phyloP scores from a whole-genome alignment of 805 yeast genomes.

The Candida morakotiae region DNA sequence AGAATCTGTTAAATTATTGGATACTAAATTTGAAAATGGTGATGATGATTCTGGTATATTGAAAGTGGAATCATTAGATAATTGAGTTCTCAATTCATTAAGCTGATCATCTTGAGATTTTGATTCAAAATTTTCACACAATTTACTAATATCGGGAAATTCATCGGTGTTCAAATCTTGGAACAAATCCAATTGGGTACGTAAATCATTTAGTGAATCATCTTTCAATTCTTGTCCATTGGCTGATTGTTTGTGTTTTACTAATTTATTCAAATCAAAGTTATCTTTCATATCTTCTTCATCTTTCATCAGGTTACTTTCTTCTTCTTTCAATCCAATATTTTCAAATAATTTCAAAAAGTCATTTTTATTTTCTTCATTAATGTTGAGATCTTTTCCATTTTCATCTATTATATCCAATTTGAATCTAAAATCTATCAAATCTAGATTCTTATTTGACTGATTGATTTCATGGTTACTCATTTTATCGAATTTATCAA shows the following conservation, averaged over 20 bases:
- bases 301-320: neutral
- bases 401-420: conserved; percentile 1
- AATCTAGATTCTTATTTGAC: conserved; percentile 1
- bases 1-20: conserved; percentile 7
- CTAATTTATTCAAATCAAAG: conserved; percentile 4
- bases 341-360: conserved; percentile 2
- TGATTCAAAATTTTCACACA: conserved; percentile 4
- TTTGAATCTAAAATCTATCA: conserved; percentile 5
- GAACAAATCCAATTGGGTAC: conserved; percentile 6
- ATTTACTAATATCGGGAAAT: conserved; percentile 7
- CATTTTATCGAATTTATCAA: conserved; percentile 6
- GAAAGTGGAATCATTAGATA: neutral
- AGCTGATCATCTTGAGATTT: conserved; percentile 3
- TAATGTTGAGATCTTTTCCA: neutral
- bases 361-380: conserved; percentile 1
- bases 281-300: no score
- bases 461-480: neutral
- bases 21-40: conserved; percentile 1
- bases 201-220: conserved; percentile 2
- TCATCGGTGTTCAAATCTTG: conserved; percentile 4
- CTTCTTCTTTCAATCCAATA: neutral
- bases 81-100: conserved; percentile 2
- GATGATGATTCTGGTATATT: neutral
- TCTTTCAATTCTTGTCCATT: conserved; percentile 4
- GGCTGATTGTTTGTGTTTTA: conserved; percentile 1